Base-by-base conservation (phyloP, 176 grass and related monocot species). In the Raddia guianensis region DNA sequence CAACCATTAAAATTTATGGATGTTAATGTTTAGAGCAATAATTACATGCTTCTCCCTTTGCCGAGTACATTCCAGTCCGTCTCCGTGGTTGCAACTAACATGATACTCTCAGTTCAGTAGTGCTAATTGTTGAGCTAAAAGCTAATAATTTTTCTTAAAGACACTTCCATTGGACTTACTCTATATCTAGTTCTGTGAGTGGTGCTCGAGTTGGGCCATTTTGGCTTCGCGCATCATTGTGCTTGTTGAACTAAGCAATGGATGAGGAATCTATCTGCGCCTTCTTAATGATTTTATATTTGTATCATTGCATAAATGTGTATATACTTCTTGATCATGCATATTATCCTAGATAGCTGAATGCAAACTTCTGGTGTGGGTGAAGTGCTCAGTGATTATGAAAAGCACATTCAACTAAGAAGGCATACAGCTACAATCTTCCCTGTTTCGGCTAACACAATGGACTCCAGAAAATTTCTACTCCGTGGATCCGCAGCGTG, bases 11-110 rank as follows among this genome's bases (percentile, higher is more conserved):
- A 46, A 73, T 27, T 35, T 20, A 2, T 11, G 1, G 65, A 16
- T 76, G 12, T 80, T 49, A 62, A 69, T 27, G 16, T 54, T 63
- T 42, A 85, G 67, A 72, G 35, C 82, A 66, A 82, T n/a, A 15
- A 68, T 21, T 50, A 9, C 73, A 66, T 53, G 50, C 40, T 45
- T 80, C 55, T n/a, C 64, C 49, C 7, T 75, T 70, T 81, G 55
- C 40, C 64, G 76, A 80, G 62, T 64, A 55, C 62, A 49, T 44
- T 60, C 1, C 3, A 67, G 32, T 27, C 27, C 27, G 27, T 27
- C 27, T 32, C 19, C 14, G 13, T 68, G 5, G 3, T 47, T 83
- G 55, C 54, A 47, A 46, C 68, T 58, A 67, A 57, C 52, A 61
- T 54, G 54, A 44, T 56, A 7, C 51, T 82, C 60, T 73, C 18